Conservation (phyloP, 306 rosid species). For the Hippophae gyantsensis region DNA sequence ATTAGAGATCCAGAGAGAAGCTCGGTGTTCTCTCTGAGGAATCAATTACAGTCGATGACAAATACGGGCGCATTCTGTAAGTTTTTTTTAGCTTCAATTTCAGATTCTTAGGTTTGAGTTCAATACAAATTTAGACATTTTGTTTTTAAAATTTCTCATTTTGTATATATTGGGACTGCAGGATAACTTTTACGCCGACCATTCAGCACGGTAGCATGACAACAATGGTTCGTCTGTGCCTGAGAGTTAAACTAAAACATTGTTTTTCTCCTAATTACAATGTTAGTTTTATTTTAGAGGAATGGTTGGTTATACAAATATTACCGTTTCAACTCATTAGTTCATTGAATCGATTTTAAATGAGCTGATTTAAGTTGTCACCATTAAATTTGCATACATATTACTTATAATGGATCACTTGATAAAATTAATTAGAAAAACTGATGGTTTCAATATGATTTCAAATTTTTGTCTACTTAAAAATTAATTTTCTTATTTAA, state of each 20-base stretch:
- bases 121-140: not conserved
- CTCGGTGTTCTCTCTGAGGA: conserved; percentile 49
- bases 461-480: conserved; percentile 33
- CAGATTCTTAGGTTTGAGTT: not conserved
- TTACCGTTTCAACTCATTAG: no score
- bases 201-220: conserved; percentile 98
- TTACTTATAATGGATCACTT: accelerated
- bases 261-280: conserved; percentile 84
- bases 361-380: no score
- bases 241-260: conserved; percentile 77
- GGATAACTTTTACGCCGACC: conserved; percentile 96
- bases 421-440: no score
- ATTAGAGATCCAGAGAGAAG: no score
- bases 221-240: conserved; percentile 85
- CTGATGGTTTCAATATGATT: no score
- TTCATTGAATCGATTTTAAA: no score
- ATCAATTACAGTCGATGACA: conserved; percentile 84
- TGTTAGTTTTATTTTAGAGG: conserved; percentile 28
- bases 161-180: conserved; percentile 9
- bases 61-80: conserved; percentile 52
- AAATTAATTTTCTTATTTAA: not conserved
- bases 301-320: not conserved
- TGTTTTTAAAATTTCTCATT: not conserved
- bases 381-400: no score
- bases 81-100: not conserved